Percentiles rank a stretch among this genome's conserved stretches.
phyloP scores from a whole-genome alignment of 371 early-diverging fungal genomes.

The Mortierella polycephala region DNA sequence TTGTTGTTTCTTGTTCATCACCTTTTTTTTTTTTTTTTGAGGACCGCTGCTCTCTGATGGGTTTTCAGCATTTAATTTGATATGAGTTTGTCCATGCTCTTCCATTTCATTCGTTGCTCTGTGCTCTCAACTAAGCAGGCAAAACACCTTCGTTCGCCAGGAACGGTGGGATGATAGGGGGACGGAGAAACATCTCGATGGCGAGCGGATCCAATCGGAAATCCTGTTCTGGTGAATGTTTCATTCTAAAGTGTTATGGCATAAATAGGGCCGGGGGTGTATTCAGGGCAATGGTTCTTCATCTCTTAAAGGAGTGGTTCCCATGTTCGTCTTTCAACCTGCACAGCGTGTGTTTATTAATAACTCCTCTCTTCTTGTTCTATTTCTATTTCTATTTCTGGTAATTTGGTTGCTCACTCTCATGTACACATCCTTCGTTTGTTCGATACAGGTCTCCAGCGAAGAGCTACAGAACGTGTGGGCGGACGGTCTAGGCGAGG shows the following conservation, averaged over 20 bases:
- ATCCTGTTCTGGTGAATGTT: no score
- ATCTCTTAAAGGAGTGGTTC: no score
- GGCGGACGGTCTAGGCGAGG: constrained; percentile 32
- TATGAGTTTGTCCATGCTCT: background rate
- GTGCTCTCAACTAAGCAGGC: constrained; percentile 15
- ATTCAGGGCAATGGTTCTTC: no score
- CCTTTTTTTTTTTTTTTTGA: no score
- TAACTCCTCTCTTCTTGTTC: background rate
- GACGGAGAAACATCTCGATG: no score
- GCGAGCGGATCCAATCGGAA: no score
- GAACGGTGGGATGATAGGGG: background rate
- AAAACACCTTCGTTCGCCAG: background rate
- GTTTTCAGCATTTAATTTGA: no score
- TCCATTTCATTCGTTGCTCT: background rate
- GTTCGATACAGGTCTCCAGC: constrained; percentile 22
- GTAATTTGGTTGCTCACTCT: background rate
- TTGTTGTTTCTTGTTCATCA: no score
- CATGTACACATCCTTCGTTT: background rate
- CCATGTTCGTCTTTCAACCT: no score
- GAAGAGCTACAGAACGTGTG: constrained; percentile 36
- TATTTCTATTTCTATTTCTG: background rate
- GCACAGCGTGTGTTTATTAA: background rate
- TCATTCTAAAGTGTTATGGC: no score
- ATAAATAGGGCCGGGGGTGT: no score
- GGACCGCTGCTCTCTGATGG: no score